Conservation (phyloP, 352 stramenopile species). For the Sclerospora graminicola region DNA sequence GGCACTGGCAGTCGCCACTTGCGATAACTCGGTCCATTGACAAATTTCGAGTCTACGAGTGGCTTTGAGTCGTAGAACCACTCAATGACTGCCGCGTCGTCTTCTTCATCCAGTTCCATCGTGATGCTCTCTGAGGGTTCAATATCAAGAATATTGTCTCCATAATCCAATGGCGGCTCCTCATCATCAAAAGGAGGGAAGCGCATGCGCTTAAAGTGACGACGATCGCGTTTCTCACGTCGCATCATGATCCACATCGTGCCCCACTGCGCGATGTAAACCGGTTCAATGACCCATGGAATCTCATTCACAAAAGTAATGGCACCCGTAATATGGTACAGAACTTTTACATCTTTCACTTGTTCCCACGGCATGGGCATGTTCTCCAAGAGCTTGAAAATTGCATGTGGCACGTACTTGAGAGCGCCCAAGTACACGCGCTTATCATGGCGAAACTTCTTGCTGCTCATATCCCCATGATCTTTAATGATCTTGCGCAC, state of each 20-base stretch:
- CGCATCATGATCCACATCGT: constrained; percentile 99
- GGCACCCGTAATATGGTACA: constrained; percentile 99
- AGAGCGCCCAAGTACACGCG: constrained; percentile 98
- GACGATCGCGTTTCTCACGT: constrained; percentile 97
- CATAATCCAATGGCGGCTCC: constrained; percentile 94
- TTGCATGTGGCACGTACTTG: constrained; percentile 98
- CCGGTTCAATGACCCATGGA: constrained; percentile 97
- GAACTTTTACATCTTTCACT: constrained; percentile 97
- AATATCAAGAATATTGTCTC: constrained; percentile 96
- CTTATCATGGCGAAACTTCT: constrained; percentile 99
- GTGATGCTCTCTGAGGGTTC: constrained; percentile 93
- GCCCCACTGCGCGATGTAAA: constrained; percentile 99
- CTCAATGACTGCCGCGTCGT: constrained; percentile 90
- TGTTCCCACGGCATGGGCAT: constrained; percentile 99
- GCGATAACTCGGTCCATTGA: constrained; percentile 97
- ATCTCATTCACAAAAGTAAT: constrained; percentile 99
- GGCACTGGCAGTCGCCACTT: constrained; percentile 95
- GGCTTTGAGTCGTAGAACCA: constrained; percentile 99
- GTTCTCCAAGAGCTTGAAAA: constrained; percentile 99
- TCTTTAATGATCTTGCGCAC: constrained; percentile 99
- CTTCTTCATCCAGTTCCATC: constrained; percentile 95
- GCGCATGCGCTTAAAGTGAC: constrained; percentile 99
- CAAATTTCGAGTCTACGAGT: constrained; percentile 85
- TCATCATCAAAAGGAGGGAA: constrained; percentile 99
- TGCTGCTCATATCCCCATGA: constrained; percentile 99